phyloP scores from a whole-genome alignment of 2,329 filamentous ascomycete genomes.

The Nemania sp. region DNA sequence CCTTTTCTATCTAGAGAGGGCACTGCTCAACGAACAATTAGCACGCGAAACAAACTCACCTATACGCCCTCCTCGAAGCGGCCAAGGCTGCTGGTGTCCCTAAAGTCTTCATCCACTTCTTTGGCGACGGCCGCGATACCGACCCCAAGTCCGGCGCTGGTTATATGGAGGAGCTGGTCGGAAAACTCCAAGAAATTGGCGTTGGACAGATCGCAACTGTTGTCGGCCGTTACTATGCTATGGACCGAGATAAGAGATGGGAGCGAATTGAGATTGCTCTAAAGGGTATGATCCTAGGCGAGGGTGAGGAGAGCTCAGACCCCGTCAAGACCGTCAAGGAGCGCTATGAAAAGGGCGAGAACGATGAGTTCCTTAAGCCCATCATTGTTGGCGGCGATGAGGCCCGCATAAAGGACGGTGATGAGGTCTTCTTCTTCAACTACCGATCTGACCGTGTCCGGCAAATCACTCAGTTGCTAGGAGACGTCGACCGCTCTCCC shows the following conservation, averaged over 20 bases:
- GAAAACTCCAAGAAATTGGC: slow-evolving; percentile 84
- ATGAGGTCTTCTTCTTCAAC: slow-evolving; percentile 99
- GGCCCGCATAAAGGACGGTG: slow-evolving; percentile 86
- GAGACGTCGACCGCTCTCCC: slow-evolving; percentile 90
- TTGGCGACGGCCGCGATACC: slow-evolving; percentile 96
- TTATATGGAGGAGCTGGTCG: slow-evolving; percentile 88
- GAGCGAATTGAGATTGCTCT: slow-evolving; percentile 91
- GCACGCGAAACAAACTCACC: slow-evolving; percentile 95
- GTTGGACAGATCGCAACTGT: slow-evolving; percentile 90
- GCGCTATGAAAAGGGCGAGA: slow-evolving; percentile 88
- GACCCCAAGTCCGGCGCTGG: slow-evolving; percentile 93
- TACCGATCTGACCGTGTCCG: slow-evolving; percentile 98
- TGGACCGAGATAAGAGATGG: slow-evolving; percentile 99
- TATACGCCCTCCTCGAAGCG: slow-evolving; percentile 86
- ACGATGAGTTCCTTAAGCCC: slow-evolving; percentile 97
- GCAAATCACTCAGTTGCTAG: slow-evolving; percentile 94
- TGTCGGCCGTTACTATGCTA: slow-evolving; percentile 96
- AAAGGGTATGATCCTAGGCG: slow-evolving; percentile 85
- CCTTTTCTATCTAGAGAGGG: background rate
- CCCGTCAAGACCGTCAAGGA: slow-evolving; percentile 88
- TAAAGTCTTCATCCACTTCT: slow-evolving; percentile 98
- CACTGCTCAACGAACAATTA: slow-evolving; percentile 48
- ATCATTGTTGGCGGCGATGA: slow-evolving; percentile 94
- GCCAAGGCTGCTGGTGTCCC: slow-evolving; percentile 90
- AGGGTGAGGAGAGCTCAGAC: slow-evolving; percentile 87